A percentile compares a stretch with the other conserved stretches of the same genome.
These are phyloP conservation scores for Talaromyces albobiverticillius DNA, from an alignment of 2,329 filamentous ascomycete genomes.

Conservation along the genomic window DNA sequence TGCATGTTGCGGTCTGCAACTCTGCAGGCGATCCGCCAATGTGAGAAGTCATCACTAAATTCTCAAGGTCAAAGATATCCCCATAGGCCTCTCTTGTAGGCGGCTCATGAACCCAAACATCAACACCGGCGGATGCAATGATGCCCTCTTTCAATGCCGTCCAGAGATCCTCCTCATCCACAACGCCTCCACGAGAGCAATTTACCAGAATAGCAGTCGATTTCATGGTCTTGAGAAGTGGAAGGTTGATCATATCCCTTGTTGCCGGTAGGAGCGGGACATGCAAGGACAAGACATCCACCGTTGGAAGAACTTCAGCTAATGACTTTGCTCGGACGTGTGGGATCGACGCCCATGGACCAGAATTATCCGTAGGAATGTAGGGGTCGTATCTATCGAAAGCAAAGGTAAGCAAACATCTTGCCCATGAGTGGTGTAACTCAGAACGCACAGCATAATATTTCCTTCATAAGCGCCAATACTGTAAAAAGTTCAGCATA, in stretches of 20 bases:
- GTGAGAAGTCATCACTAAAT: conserved; percentile 7
- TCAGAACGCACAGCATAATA: not conserved
- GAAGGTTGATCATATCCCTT: conserved; percentile 7
- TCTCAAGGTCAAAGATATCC: conserved; percentile 3
- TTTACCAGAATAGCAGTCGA: conserved; percentile 7
- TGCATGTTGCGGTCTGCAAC: conserved; percentile 12
- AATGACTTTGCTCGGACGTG: conserved; percentile 10
- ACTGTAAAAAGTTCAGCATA: not conserved
- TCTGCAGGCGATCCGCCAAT: conserved; percentile 8
- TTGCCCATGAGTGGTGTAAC: not conserved
- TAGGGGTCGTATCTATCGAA: conserved; percentile 13
- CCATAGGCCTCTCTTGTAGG: conserved; percentile 5
- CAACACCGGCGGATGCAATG: conserved; percentile 9
- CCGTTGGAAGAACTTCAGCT: conserved; percentile 11
- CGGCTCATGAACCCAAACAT: conserved; percentile 9
- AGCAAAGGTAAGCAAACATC: not conserved
- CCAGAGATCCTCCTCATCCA: conserved; percentile 5
- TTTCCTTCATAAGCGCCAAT: conserved; percentile 6
- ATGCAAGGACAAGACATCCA: conserved; percentile 17
- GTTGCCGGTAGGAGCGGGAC: conserved; percentile 14
- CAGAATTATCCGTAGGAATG: not conserved
- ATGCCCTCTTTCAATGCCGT: not conserved
- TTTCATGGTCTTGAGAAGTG: conserved; percentile 4
- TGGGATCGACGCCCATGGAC: conserved; percentile 10
- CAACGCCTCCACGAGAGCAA: conserved; percentile 5